Evolutionary conservation across 2,329 filamentous ascomycete genomes (phyloP), one percentile per base, ranked within the genome.

Genomic region (Ceratocystis albifundus): DNA sequence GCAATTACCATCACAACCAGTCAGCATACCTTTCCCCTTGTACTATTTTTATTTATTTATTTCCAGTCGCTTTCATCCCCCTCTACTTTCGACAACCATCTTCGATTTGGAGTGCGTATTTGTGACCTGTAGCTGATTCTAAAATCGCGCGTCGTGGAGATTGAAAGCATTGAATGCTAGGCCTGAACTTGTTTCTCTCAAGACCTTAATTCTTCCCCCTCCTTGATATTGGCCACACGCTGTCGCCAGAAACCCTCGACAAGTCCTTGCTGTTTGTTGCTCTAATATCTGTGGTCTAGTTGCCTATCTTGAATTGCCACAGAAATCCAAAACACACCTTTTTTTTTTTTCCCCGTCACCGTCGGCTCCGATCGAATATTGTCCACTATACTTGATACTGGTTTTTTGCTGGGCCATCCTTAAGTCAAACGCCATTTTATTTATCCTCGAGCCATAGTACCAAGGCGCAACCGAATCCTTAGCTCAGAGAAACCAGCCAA

Each of bases 321-420:
- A 12, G 22, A 12, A 53, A 53, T 53, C 48, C 25, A 10, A 53
- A 53, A 28, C 15, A 53, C 48, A 25, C 4, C 48, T 6, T 53
- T 53, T 53, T 25, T 12, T 28, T 53, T 53, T 53, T 25, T 12
- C 17, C 28, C n/a, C 22, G 48, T 53, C 48, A 20, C 55, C 55
- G 55, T 8, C 7, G 55, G 55, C 55, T 59, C 55, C 55, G 55
- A 59, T 59, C 30, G n/a, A 59, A 59, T 59, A 59, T 20, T 57
- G 53, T 30, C 53, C 22, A 20, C 48, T 20, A 20, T 22, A 22
- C 48, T 22, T 50, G 48, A 20, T 7, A 50, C 8, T 50, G n/a
- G 20, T 7, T 53, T 53, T 41, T 36, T 36, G 55, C 28, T n/a
- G 32, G 55, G 48, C 22, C 28, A 53, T 53, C 22, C 22, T 53